phyloP scores from a whole-genome alignment of 495 filamentous ascomycete species.

The Hypoxylon trugodes region DNA sequence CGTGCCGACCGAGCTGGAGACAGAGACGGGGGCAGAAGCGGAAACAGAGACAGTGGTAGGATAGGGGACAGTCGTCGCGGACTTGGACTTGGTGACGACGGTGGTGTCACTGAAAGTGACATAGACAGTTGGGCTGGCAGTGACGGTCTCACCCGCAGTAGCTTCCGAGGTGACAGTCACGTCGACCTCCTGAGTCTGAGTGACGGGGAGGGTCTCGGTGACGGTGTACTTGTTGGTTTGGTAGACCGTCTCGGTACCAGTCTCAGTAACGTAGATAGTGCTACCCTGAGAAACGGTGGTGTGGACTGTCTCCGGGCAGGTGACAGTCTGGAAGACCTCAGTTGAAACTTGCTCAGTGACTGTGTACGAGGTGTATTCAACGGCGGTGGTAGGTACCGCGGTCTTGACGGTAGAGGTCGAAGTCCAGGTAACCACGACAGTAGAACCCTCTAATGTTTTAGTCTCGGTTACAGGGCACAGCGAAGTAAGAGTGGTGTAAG shows the following conservation, averaged over 20 bases:
- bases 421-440: conserved; percentile 53
- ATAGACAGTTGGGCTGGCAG: conserved; percentile 38
- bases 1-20: conserved; percentile 22
- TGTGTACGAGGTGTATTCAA: conserved; percentile 41
- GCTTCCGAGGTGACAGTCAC: conserved; percentile 47
- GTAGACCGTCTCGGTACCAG: conserved; percentile 52
- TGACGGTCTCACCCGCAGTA: conserved; percentile 43
- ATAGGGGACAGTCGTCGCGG: conserved; percentile 37
- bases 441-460: conserved; percentile 50
- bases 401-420: conserved; percentile 50
- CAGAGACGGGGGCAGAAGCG: conserved; percentile 4
- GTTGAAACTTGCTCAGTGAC: conserved; percentile 53
- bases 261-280: conserved; percentile 53
- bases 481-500: conserved; percentile 51
- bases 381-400: conserved; percentile 32
- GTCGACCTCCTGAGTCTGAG: conserved; percentile 47
- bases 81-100: conserved; percentile 30
- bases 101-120: conserved; percentile 44
- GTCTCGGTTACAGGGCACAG: conserved; percentile 56
- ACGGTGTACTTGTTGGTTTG: conserved; percentile 45
- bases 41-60: conserved; percentile 41
- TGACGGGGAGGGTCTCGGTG: conserved; percentile 47
- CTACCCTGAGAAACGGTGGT: conserved; percentile 52
- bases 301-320: conserved; percentile 52
- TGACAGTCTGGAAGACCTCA: conserved; percentile 50